Percentiles rank a stretch among this genome's conserved stretches.
Conservation (phyloP, 306 rosid species). For the Sesbania bispinosa region DNA sequence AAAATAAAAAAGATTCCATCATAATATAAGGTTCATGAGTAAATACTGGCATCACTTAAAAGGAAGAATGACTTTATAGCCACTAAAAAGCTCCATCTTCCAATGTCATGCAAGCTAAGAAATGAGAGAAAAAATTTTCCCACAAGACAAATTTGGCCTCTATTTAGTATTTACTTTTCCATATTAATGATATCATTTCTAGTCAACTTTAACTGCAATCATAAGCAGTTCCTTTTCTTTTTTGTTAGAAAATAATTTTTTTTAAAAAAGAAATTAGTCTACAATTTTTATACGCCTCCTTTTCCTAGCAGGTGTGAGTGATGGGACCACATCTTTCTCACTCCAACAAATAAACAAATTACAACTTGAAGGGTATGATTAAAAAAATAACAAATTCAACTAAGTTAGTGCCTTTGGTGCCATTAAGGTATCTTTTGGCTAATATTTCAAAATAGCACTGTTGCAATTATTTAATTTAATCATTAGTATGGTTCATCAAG, state of each 20-base stretch:
- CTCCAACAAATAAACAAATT: background rate
- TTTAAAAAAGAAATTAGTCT: background rate
- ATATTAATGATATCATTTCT: background rate
- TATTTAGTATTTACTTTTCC: constrained; percentile 6
- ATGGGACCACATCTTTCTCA: constrained; percentile 18
- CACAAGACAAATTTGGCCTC: constrained; percentile 19
- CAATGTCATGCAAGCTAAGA: constrained; percentile 16
- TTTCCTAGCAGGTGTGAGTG: background rate
- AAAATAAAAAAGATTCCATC: background rate
- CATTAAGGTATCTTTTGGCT: background rate
- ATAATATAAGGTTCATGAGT: background rate
- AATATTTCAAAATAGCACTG: background rate
- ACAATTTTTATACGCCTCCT: constrained; percentile 18
- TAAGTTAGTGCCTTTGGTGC: constrained; percentile 18
- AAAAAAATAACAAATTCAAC: constrained; percentile 13
- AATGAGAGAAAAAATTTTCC: background rate
- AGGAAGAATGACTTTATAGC: constrained; percentile 29
- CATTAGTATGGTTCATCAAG: background rate
- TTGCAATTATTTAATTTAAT: background rate
- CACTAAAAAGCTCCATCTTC: constrained; percentile 27
- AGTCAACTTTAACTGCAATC: constrained; percentile 27
- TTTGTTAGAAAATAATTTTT: no score
- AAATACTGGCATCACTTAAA: constrained; percentile 13
- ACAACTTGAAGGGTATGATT: constrained; percentile 19
- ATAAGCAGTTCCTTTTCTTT: background rate